A percentile compares a stretch with the other conserved stretches of the same genome.
phyloP scores from a whole-genome alignment of 345 rosid species.

The Brassica cretica region DNA sequence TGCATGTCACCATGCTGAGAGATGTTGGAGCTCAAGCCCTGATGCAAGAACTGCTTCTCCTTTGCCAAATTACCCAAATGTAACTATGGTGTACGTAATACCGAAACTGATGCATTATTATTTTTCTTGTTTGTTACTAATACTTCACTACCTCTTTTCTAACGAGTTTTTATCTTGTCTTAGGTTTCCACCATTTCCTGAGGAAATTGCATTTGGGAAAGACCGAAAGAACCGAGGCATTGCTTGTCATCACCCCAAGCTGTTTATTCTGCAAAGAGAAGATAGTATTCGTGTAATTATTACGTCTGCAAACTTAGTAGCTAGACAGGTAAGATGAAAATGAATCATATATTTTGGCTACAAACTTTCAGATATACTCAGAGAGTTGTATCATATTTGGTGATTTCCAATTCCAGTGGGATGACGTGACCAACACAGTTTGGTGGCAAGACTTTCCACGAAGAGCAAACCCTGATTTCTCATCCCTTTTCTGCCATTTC shows the following conservation, averaged over 20 bases:
- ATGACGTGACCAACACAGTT: conserved; percentile 77
- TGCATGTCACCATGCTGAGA: conserved; percentile 76
- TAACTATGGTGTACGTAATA: conserved; percentile 66
- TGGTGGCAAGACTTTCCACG: conserved; percentile 99
- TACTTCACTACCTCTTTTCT: conserved; percentile 17
- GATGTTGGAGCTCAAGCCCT: conserved; percentile 76
- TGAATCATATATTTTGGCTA: conserved; percentile 1
- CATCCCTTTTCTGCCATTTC: conserved; percentile 62
- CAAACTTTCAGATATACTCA: neutral
- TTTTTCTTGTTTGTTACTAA: neutral
- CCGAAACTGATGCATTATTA: neutral
- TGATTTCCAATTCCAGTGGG: conserved; percentile 92
- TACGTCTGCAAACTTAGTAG: conserved; percentile 83
- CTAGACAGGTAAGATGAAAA: conserved; percentile 63
- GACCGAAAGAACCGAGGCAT: conserved; percentile 78
- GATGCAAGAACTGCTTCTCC: conserved; percentile 63
- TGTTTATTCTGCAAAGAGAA: conserved; percentile 78
- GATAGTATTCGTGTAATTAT: conserved; percentile 68
- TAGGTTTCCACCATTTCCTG: conserved; percentile 89
- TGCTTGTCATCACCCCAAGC: conserved; percentile 95
- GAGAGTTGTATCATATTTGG: conserved; percentile 7
- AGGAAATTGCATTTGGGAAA: conserved; percentile 80
- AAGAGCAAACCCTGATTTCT: conserved; percentile 59
- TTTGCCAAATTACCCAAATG: conserved; percentile 66
- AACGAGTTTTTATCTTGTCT: conserved; percentile 21